Evolutionary conservation across 2,329 filamentous ascomycete species (phyloP).

Genomic region (Colletotrichum higginsianum): DNA sequence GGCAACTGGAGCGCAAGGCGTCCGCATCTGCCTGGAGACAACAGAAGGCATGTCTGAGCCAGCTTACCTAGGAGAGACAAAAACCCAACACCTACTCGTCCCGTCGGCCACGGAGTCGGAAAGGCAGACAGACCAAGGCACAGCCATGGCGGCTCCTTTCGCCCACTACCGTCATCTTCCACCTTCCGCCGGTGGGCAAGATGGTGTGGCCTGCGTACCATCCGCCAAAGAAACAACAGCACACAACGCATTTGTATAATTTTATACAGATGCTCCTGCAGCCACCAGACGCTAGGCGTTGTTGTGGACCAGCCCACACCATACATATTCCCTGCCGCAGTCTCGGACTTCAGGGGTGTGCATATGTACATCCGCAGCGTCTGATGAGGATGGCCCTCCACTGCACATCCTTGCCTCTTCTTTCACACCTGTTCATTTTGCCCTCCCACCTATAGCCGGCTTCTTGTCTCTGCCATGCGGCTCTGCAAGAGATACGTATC

Average conservation of each 20-base stretch:
- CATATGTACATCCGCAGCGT: conserved; percentile 29
- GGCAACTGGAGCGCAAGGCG: conserved; percentile 32
- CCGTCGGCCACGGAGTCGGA: conserved; percentile 10
- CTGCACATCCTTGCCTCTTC: conserved; percentile 36
- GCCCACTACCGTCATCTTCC: conserved; percentile 10
- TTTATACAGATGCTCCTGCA: conserved; percentile 26
- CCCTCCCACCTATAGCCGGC: conserved; percentile 1
- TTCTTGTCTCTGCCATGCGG: conserved; percentile 11
- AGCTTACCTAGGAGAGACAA: conserved; percentile 16
- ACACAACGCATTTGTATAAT: conserved; percentile 20
- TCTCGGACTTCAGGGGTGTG: conserved; percentile 27
- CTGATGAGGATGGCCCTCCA: conserved; percentile 20
- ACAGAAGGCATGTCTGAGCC: conserved; percentile 17
- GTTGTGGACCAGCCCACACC: conserved; percentile 30
- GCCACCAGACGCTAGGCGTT: conserved; percentile 18
- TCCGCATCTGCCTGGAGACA: conserved; percentile 32
- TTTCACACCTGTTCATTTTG: conserved; percentile 23
- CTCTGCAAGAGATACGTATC: conserved; percentile 35
- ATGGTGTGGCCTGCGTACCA: conserved; percentile 24
- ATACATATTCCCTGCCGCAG: conserved; percentile 23
- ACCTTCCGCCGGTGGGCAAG: conserved; percentile 15
- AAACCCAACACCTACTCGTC: background rate
- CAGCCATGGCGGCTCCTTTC: conserved; percentile 35
- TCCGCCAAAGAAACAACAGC: conserved; percentile 15
- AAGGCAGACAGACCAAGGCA: conserved; percentile 26